These are phyloP conservation scores for Ailanthus altissimus DNA, from an alignment of 345 rosid genomes.

Conservation along the genomic window DNA sequence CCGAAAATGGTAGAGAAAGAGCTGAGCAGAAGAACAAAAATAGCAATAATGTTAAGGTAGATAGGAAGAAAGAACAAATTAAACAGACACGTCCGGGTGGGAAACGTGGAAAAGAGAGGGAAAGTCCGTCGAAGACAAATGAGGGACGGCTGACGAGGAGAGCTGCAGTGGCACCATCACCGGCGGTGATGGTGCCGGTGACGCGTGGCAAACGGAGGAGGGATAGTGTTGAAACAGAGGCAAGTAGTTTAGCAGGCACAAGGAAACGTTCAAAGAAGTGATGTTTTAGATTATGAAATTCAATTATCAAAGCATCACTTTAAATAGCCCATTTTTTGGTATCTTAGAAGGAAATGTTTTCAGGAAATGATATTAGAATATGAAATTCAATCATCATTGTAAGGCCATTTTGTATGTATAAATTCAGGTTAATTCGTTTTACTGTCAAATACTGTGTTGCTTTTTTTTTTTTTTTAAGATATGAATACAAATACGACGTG, in stretches of 20 bases:
- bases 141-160: conserved; percentile 25
- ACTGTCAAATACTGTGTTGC: too few relatives aligned
- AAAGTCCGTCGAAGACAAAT: conserved; percentile 30
- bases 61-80: conserved; percentile 22
- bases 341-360: too few relatives aligned
- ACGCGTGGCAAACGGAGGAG: conserved; percentile 31
- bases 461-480: too few relatives aligned
- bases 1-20: conserved; percentile 36
- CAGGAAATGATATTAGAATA: too few relatives aligned
- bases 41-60: conserved; percentile 21
- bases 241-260: conserved; percentile 31
- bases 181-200: not conserved
- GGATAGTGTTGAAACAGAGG: conserved; percentile 38
- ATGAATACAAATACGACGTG: too few relatives aligned
- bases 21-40: conserved; percentile 36
- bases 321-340: too few relatives aligned
- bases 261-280: conserved; percentile 51
- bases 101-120: conserved; percentile 28
- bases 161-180: conserved; percentile 16
- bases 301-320: too few relatives aligned
- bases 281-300: not conserved
- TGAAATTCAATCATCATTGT: too few relatives aligned
- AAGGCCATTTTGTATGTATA: too few relatives aligned
- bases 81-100: conserved; percentile 27
- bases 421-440: too few relatives aligned